Conservation (phyloP, 164 flowering plant species). For the Tinospora cordifolia region DNA sequence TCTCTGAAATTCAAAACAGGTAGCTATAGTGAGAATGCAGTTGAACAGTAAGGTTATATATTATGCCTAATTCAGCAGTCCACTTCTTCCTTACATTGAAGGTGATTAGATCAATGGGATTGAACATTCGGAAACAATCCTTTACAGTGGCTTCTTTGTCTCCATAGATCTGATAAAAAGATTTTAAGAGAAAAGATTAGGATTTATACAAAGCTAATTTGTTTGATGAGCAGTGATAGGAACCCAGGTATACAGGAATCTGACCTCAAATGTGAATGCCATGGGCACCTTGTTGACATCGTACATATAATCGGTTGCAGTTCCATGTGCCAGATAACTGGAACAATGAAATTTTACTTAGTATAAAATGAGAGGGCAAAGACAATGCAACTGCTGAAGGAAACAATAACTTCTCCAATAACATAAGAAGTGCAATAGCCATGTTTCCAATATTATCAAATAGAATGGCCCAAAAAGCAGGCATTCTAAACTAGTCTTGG, state of each 20-base stretch:
- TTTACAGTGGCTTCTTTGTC: conserved; percentile 57
- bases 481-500: background rate
- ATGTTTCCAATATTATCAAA: background rate
- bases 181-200: background rate
- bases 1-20: conserved; percentile 42
- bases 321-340: conserved; percentile 97
- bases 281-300: conserved; percentile 78
- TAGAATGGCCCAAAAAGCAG: background rate
- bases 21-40: background rate
- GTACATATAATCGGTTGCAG: conserved; percentile 96
- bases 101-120: conserved; percentile 62
- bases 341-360: conserved; percentile 4
- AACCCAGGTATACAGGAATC: conserved; percentile 14
- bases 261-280: conserved; percentile 98
- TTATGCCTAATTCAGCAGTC: background rate
- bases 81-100: conserved; percentile 52
- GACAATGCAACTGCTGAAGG: conserved; percentile 2
- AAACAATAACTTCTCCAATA: background rate
- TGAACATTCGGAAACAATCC: conserved; percentile 96
- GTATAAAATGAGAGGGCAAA: background rate
- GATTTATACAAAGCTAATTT: background rate
- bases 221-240: background rate
- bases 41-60: background rate
- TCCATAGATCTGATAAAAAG: conserved; percentile 74
- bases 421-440: background rate